Evolutionary conservation across 2,329 filamentous ascomycete genomes (phyloP).

Genomic region (Paraconiothyrium brasiliense): DNA sequence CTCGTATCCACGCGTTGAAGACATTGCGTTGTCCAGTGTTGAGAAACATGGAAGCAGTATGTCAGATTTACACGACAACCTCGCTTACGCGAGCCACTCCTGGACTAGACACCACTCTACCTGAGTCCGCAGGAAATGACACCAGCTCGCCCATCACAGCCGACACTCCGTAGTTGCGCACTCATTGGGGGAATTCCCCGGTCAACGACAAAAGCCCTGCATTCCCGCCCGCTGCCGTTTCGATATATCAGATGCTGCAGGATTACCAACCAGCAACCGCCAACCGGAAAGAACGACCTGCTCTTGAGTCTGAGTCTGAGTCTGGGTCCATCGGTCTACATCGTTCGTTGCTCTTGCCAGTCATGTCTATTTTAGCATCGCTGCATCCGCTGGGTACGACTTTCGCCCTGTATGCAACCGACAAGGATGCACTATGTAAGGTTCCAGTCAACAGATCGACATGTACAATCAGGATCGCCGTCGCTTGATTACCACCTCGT

Average conservation of each 20-base stretch:
- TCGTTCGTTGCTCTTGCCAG: not conserved
- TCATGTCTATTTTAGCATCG: constrained; percentile 1
- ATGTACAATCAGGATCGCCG: not conserved
- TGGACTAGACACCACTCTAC: constrained; percentile 8
- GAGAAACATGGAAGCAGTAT: not conserved
- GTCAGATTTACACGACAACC: constrained; percentile 10
- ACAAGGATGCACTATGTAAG: not conserved
- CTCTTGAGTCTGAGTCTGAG: constrained; percentile 1
- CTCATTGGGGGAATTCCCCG: constrained; percentile 1
- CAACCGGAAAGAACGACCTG: constrained; percentile 4
- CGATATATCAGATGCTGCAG: constrained; percentile 8
- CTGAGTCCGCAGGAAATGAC: constrained; percentile 12
- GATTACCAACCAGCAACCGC: constrained; percentile 3
- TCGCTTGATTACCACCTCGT: not conserved
- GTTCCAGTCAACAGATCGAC: constrained; percentile 2
- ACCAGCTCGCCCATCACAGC: constrained; percentile 9
- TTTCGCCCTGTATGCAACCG: constrained; percentile 6
- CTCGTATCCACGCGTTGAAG: constrained; percentile 5
- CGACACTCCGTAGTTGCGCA: constrained; percentile 10
- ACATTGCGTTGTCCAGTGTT: constrained; percentile 4
- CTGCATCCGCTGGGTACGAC: not conserved
- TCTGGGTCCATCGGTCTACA: not conserved
- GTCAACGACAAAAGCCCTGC: constrained; percentile 5
- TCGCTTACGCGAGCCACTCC: constrained; percentile 8
- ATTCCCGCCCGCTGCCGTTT: constrained; percentile 9